Base-by-base conservation (phyloP, 805 yeast genomes). In the Lachancea sp. region DNA sequence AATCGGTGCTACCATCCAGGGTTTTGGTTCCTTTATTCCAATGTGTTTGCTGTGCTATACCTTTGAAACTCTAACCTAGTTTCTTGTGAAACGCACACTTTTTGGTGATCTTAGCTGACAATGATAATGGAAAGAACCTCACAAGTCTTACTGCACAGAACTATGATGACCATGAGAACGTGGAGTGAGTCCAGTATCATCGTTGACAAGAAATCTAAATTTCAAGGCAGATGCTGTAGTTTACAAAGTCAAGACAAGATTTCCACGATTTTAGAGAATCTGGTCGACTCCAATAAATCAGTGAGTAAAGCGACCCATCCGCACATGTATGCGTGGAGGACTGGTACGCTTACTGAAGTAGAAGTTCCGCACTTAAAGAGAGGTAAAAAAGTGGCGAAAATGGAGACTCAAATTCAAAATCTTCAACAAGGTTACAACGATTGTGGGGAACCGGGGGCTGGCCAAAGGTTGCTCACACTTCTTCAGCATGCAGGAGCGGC, bases 391-490 rank as follows among this genome's bases (percentile, higher is more conserved):
- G 41, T 40, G 6, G 38, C 29, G 18, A 48, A 43, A 12, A 41
- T 34, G 18, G 15, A 39, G 20, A 26, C n/a, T 36, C 17, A 33
- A 29, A 13, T 34, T 4, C 23, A 21, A 12, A 51, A 53, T 36
- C 29, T 55, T 2, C 60, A 73, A 36, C 86, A 81, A 55, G 90
- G 89, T 2, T 72, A 65, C 42, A 60, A 69, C 35, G 94, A 85
- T 56, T 69, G 78, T 52, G 88, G 89, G 0, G 95, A 85, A 52
- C 69, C 75, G 5, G 89, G 88, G 1, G 83, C 89, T 0, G 95
- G 92, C 0, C 55, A 67, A 12, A 60, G 81, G 43, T 47, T 85
- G 8, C 52, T 82, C 41, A 74, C 75, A 8, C 54, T 83, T 3
- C 47, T 83, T 15, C 76, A 74, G 16, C 60, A 75, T 22, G 56